Evolutionary conservation across 768 basidiomycete species (phyloP).

Genomic region (Suillus tomentosus): DNA sequence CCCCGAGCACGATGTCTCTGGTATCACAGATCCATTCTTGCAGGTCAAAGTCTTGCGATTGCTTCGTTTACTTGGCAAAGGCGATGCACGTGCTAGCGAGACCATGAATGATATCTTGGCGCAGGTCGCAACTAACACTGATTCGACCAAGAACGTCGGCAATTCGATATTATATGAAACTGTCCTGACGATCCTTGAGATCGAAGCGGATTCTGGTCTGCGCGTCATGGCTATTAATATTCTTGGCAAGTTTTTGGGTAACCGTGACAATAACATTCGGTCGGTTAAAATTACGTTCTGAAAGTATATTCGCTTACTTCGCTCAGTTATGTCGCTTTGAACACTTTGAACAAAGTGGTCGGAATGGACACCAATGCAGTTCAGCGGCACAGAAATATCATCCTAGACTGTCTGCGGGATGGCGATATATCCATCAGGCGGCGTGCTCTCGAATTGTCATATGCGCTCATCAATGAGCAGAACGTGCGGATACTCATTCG

Average conservation of each 20-base stretch:
- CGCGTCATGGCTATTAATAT: constrained; percentile 99
- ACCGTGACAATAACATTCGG: constrained; percentile 99
- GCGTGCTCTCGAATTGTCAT: constrained; percentile 94
- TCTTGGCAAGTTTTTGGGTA: constrained; percentile 95
- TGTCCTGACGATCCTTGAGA: constrained; percentile 93
- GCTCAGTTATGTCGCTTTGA: constrained; percentile 90
- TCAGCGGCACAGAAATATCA: constrained; percentile 96
- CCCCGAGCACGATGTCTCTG: constrained; percentile 98
- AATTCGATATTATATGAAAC: constrained; percentile 98
- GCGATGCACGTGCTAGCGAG: constrained; percentile 86
- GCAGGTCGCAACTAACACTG: constrained; percentile 99
- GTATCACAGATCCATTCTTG: constrained; percentile 95
- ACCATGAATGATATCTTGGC: constrained; percentile 98
- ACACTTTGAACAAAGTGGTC: constrained; percentile 98
- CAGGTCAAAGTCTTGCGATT: constrained; percentile 93
- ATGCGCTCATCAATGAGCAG: constrained; percentile 93
- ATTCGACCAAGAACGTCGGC: constrained; percentile 96
- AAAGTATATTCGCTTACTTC: constrained; percentile 12
- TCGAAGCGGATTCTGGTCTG: constrained; percentile 93
- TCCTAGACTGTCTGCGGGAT: constrained; percentile 98
- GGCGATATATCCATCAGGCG: constrained; percentile 98
- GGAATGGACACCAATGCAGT: constrained; percentile 98
- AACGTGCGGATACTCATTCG: constrained; percentile 92
- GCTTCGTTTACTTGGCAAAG: constrained; percentile 83
- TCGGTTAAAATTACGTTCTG: constrained; percentile 36